A percentile compares a stretch with the other conserved stretches of the same genome.
Evolutionary conservation across 768 basidiomycete genomes (phyloP).

Genomic region (Hypholoma fasciculare): DNA sequence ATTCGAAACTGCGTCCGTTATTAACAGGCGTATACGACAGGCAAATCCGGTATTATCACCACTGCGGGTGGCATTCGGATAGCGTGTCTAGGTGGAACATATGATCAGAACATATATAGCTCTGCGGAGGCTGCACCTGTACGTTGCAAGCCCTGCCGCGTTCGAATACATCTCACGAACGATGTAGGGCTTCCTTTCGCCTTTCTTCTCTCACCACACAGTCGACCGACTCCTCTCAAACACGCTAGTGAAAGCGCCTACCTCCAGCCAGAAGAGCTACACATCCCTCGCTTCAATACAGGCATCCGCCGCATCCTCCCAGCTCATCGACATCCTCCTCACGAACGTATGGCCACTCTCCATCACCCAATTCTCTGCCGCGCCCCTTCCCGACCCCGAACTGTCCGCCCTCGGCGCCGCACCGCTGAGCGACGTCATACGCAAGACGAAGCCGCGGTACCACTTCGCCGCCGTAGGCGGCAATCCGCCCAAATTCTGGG

Average conservation of each 20-base stretch:
- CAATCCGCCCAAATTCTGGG: slow-evolving; percentile 84
- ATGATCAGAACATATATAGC: slow-evolving; percentile 59
- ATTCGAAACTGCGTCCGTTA: background rate
- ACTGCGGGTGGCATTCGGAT: slow-evolving; percentile 82
- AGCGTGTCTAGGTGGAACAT: slow-evolving; percentile 82
- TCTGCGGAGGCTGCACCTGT: slow-evolving; percentile 67
- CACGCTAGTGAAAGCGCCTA: slow-evolving; percentile 53
- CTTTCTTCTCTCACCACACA: slow-evolving; percentile 71
- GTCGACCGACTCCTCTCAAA: slow-evolving; percentile 74
- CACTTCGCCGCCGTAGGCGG: slow-evolving; percentile 75
- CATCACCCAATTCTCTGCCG: slow-evolving; percentile 60
- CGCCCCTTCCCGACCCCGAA: slow-evolving; percentile 48
- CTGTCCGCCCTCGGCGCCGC: slow-evolving; percentile 45
- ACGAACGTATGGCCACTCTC: slow-evolving; percentile 76
- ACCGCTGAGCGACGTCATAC: slow-evolving; percentile 65
- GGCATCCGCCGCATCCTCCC: slow-evolving; percentile 57
- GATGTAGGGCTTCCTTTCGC: slow-evolving; percentile 70
- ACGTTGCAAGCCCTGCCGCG: slow-evolving; percentile 23
- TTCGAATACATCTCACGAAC: slow-evolving; percentile 5
- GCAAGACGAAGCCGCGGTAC: slow-evolving; percentile 79
- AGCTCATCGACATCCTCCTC: slow-evolving; percentile 78
- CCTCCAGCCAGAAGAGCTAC: slow-evolving; percentile 44
- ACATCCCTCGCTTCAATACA: slow-evolving; percentile 69
- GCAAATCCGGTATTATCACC: slow-evolving; percentile 78
- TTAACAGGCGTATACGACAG: slow-evolving; percentile 36